Conservation (phyloP, 2,329 filamentous ascomycete genomes). For the Exophiala sideris region DNA sequence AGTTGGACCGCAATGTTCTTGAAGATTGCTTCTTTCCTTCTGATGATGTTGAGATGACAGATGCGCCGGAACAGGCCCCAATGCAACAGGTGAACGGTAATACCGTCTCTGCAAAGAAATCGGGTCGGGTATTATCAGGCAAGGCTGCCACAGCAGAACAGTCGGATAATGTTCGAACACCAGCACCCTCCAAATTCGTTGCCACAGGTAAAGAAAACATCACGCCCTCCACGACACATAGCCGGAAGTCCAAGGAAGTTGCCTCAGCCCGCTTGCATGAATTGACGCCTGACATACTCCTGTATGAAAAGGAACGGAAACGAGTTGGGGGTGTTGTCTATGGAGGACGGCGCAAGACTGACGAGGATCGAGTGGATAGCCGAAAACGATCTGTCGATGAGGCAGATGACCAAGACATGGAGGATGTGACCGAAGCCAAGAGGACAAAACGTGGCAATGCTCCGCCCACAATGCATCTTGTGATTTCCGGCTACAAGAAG, state of each 20-base stretch:
- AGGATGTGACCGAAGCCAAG: slow-evolving; percentile 50
- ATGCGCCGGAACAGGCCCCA: slow-evolving; percentile 18
- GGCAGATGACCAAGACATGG: slow-evolving; percentile 26
- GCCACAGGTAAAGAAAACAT: slow-evolving; percentile 76
- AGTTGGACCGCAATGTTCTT: slow-evolving; percentile 68
- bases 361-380: slow-evolving; percentile 36
- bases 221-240: slow-evolving; percentile 71
- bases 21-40: slow-evolving; percentile 65
- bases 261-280: slow-evolving; percentile 74
- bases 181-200: slow-evolving; percentile 49
- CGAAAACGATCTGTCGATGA: slow-evolving; percentile 48
- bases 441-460: slow-evolving; percentile 49
- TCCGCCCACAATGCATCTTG: slow-evolving; percentile 68
- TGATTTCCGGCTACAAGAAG: slow-evolving; percentile 77
- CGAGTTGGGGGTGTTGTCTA: slow-evolving; percentile 65
- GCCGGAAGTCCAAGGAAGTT: slow-evolving; percentile 82
- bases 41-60: slow-evolving; percentile 29
- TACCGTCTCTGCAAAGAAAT: slow-evolving; percentile 24
- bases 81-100: slow-evolving; percentile 40
- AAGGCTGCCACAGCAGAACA: slow-evolving; percentile 25
- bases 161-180: slow-evolving; percentile 48
- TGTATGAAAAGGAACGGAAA: slow-evolving; percentile 93
- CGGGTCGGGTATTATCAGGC: slow-evolving; percentile 5
- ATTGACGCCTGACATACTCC: slow-evolving; percentile 76
- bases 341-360: slow-evolving; percentile 50